Evolutionary conservation across 2,329 filamentous ascomycete species (phyloP).

Genomic region (Amauroascus niger): DNA sequence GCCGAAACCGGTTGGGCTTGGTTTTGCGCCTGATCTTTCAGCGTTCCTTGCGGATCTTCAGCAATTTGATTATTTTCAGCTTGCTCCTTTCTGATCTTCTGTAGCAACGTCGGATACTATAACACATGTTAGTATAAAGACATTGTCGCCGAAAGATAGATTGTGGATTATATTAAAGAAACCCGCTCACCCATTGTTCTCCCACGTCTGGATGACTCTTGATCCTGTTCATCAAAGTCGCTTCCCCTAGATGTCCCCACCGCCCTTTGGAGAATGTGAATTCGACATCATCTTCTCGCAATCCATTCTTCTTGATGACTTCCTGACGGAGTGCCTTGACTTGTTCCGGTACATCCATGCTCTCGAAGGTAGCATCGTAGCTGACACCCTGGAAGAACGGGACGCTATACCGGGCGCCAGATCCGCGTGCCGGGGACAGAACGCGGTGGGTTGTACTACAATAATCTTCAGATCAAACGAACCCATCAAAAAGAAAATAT

Average conservation of each 20-base stretch:
- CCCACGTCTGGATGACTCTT: conserved; percentile 84
- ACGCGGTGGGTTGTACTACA: conserved; percentile 68
- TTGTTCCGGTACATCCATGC: conserved; percentile 57
- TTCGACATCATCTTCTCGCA: conserved; percentile 64
- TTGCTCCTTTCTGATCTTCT: conserved; percentile 51
- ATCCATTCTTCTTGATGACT: conserved; percentile 48
- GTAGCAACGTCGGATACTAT: conserved; percentile 51
- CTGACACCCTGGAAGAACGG: conserved; percentile 84
- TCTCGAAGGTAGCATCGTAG: conserved; percentile 68
- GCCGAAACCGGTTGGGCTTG: conserved; percentile 6
- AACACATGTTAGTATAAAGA: background rate
- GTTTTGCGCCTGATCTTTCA: background rate
- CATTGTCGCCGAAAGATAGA: background rate
- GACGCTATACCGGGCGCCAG: conserved; percentile 65
- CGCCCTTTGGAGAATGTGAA: conserved; percentile 70
- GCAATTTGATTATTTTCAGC: conserved; percentile 23
- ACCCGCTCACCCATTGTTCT: conserved; percentile 56
- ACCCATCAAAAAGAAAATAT: background rate
- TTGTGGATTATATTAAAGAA: background rate
- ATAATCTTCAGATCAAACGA: too few relatives aligned
- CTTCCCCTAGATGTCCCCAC: conserved; percentile 63
- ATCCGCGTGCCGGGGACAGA: conserved; percentile 59
- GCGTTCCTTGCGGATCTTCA: conserved; percentile 12
- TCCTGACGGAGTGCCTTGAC: conserved; percentile 53
- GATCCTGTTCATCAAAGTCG: conserved; percentile 71